Evolutionary conservation across 139 green algal genomes (phyloP).

Genomic region (Auxenochlorella pyrenoidosa): DNA sequence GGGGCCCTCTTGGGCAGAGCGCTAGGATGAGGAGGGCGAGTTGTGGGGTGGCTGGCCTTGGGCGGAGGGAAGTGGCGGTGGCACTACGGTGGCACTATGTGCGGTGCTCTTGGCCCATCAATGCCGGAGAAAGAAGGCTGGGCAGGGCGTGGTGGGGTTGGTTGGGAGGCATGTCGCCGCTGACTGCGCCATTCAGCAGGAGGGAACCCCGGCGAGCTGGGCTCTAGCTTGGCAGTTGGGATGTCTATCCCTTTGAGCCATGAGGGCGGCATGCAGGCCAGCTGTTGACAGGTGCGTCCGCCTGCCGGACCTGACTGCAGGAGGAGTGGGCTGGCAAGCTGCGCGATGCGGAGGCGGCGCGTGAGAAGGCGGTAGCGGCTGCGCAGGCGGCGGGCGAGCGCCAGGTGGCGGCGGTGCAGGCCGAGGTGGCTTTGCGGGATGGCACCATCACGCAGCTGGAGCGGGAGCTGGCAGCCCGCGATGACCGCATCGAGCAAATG

Average conservation of each 20-base stretch:
- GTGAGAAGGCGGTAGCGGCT: neutral
- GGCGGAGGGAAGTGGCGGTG: neutral
- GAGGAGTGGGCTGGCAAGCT: conserved; percentile 23
- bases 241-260: too few relatives aligned
- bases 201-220: too few relatives aligned
- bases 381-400: conserved; percentile 2
- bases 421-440: conserved; percentile 17
- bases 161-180: too few relatives aligned
- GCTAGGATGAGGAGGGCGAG: neutral
- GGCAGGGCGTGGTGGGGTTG: too few relatives aligned
- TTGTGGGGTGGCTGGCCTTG: neutral
- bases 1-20: too few relatives aligned
- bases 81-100: too few relatives aligned
- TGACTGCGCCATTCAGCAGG: too few relatives aligned
- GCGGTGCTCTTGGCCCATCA: too few relatives aligned
- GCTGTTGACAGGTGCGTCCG: too few relatives aligned
- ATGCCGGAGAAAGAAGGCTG: too few relatives aligned
- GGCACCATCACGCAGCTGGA: conserved; percentile 20
- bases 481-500: neutral
- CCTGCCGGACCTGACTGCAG: neutral
- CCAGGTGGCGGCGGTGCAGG: conserved; percentile 5
- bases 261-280: too few relatives aligned
- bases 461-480: neutral
- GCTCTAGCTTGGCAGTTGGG: too few relatives aligned
- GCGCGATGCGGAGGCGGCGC: neutral